Evolutionary conservation across 208 protist genomes (phyloP), one percentile per base, ranked within the genome.

Genomic region (Acanthamoeba rhysodes): DNA sequence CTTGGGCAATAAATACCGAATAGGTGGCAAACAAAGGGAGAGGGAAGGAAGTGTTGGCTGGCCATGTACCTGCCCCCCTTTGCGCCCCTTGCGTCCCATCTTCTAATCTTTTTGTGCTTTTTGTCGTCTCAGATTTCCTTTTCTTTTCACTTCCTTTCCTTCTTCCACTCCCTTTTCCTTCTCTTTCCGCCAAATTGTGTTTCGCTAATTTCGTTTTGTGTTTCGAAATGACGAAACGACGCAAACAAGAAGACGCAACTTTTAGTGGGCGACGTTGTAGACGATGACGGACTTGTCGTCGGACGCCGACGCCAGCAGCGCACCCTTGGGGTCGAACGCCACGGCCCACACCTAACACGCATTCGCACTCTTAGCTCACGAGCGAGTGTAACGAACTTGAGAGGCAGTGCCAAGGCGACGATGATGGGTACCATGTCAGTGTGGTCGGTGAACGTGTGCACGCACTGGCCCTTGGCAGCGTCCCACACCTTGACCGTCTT

Each of bases 401-500:
- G 29, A 37, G 74, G 14, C 29, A 82, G 41, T n/a, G n/a, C n/a
- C n/a, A n/a, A n/a, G n/a, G 1, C 4, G 66, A 5, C 7, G 14
- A 74, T 27, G n/a, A 74, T 10, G 45, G 29, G 41, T 50, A 82
- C 78, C 45, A 85, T 85, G 85, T 91, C 85, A 24, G 29, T 48
- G 57, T 91, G 85, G 22, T 91, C 85, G 29, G 50, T 72, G 41
- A 91, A 91, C 32, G 85, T 91, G 85, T 91, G 85, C 53, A 91
- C 85, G 59, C 85, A 91, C 24, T 91, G 14, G 16, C 62, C 62
- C 32, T 64, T 50, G 29, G 27, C 57, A 7, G 85, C 62, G 57
- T 91, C 85, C 85, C 85, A 91, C 29, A 91, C 62, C 37, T 91
- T 91, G 34, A 91, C 85, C 32, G 85, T 91, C 62, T 91, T 91